Base-by-base conservation (phyloP, 352 stramenopile species). In the Globisporangium barbulae region DNA sequence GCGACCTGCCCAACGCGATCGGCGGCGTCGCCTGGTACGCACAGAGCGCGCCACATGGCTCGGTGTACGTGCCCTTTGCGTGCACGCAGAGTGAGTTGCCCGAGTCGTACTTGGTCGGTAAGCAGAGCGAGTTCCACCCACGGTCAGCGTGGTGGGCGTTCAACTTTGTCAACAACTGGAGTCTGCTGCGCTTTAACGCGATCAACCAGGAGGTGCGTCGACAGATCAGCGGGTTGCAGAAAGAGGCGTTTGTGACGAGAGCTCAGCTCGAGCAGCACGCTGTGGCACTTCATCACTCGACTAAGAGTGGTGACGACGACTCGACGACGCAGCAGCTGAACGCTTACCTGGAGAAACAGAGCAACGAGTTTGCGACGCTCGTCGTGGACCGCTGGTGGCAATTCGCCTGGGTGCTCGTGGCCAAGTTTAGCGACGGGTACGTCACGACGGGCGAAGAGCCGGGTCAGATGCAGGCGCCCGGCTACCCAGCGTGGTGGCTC, bases 91-190 rank as follows among this genome's bases (percentile, higher is more conserved):
- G 73, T 0, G 30, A 52, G 3, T 19, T 91, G 3, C 83, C 83
- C 0, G 49, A 72, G 6, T 89, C 81, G 55, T 94, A 91, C 47
- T 55, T 88, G 63, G 6, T 76, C 5, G 82, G 81, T 17, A 84
- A 83, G 25, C 83, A 91, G 45, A 90, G 81, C 57, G 74, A 86
- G 31, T 94, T 93, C 42, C 65, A 84, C 44, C 54, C 71, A 15
- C 59, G 85, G 30, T 93, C 83, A 33, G 80, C 86, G 19, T 94
- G 86, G 86, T 90, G 86, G 83, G 83, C 83, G 13, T 94, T 94
- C 70, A 90, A 92, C 64, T 89, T 93, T 69, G 86, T 94, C 7
- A 91, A 91, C 75, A 92, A 94, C 68, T 93, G 84, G 86, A 91
- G 85, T 52, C 49, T 91, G 47, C 65, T 94, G 28, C 83, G 85